These are phyloP conservation scores for Aspergillus sp. DNA, from an alignment of 2,329 filamentous ascomycete genomes.

Conservation along the genomic window DNA sequence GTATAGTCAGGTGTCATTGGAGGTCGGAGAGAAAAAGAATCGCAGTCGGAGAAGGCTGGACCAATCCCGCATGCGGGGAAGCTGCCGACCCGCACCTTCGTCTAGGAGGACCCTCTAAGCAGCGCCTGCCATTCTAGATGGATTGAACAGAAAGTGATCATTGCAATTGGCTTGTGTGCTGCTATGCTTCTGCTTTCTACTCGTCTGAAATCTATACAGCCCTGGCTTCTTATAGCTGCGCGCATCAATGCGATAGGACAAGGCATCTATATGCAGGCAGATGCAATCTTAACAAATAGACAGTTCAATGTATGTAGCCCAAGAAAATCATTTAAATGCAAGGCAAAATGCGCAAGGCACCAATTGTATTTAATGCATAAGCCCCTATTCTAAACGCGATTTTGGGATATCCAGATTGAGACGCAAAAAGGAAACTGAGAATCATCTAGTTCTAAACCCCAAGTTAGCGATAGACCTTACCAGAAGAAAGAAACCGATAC, in stretches of 20 bases:
- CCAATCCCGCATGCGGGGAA: not conserved
- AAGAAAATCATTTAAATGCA: no score
- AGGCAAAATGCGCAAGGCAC: no score
- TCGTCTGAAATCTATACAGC: no score
- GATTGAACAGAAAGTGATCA: no score
- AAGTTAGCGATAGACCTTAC: not conserved
- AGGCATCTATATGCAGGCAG: no score
- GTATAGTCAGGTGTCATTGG: not conserved
- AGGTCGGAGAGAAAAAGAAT: not conserved
- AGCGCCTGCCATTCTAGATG: no score
- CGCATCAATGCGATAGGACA: no score
- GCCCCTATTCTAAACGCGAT: not conserved
- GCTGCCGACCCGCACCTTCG: not conserved
- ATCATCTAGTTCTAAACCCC: not conserved
- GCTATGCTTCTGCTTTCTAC: no score
- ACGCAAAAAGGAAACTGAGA: not conserved
- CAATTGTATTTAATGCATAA: not conserved
- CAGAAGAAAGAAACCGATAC: not conserved
- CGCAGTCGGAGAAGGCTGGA: not conserved
- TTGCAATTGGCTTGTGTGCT: no score
- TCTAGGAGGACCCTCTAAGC: not conserved
- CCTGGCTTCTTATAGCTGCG: no score
- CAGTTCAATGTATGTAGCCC: no score
- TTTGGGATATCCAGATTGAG: constrained; percentile 4
- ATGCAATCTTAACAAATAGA: no score